Percentiles rank a stretch among this genome's conserved stretches.
phyloP scores from a whole-genome alignment of 352 stramenopile genomes.

The Halophytophthora batemanensis region DNA sequence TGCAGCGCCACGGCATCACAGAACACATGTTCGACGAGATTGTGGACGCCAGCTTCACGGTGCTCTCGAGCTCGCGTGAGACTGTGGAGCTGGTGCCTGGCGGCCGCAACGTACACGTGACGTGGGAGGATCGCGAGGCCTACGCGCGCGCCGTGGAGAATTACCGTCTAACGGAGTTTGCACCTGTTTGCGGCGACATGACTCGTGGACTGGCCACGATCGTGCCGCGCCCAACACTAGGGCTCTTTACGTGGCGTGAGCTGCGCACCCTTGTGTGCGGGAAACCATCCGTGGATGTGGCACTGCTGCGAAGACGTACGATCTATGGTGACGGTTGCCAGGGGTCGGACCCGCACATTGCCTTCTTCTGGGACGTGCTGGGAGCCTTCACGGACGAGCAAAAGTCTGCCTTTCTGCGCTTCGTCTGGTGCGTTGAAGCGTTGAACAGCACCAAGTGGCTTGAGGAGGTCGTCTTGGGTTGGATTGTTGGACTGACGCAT shows the following conservation, averaged over 20 bases:
- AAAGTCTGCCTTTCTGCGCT: slow-evolving; percentile 88
- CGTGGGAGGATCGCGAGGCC: slow-evolving; percentile 86
- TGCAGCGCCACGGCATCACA: slow-evolving; percentile 74
- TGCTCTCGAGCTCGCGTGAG: slow-evolving; percentile 77
- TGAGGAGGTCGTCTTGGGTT: not conserved
- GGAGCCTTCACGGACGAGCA: slow-evolving; percentile 85
- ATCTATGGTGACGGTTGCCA: slow-evolving; percentile 90
- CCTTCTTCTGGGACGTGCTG: slow-evolving; percentile 90
- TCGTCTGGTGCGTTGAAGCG: no score
- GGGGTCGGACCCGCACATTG: slow-evolving; percentile 82
- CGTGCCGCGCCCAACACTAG: slow-evolving; percentile 68
- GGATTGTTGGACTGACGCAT: slow-evolving; percentile 10
- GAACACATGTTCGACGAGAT: slow-evolving; percentile 89
- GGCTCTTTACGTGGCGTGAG: slow-evolving; percentile 88
- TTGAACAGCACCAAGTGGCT: no score
- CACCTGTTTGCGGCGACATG: slow-evolving; percentile 68
- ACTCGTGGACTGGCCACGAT: slow-evolving; percentile 84
- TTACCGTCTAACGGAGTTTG: slow-evolving; percentile 82
- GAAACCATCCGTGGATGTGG: slow-evolving; percentile 86
- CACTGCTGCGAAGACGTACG: slow-evolving; percentile 78
- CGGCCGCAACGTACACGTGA: slow-evolving; percentile 78
- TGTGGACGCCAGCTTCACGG: slow-evolving; percentile 88
- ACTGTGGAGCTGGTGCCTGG: slow-evolving; percentile 80
- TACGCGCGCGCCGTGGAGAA: slow-evolving; percentile 78
- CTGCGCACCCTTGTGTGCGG: slow-evolving; percentile 88